Base-by-base conservation (phyloP, 1,284 basidiomycete species). In the Salmacisia buchloeana region DNA sequence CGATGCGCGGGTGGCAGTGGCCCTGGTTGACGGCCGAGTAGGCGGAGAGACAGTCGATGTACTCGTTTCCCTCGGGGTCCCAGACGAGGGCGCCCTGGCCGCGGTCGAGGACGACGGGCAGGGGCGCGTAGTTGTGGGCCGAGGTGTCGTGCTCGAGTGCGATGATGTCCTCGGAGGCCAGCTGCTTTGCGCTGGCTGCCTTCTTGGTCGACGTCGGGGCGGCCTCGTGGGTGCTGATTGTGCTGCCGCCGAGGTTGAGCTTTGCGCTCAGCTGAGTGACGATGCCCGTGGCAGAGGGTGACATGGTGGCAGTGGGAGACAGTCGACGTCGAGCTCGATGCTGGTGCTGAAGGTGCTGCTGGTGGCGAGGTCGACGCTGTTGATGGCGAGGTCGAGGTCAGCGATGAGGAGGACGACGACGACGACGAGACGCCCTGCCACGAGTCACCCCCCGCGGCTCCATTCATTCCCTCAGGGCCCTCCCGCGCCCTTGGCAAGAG, bases 1-100 rank as follows among this genome's bases (percentile, higher is more conserved):
- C 87, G 79, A 94, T 92, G 75, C 84, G 84, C 12, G 94, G 94
- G 82, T 98, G 94, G 82, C 94, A 97, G 82, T 98, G 96, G 33
- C 92, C 92, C 85, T 90, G 79, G 68, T 81, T 79, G 23, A 85
- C 91, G 83, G 82, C 94, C 87, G 90, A 93, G 83, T 98, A 98
- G 23, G 96, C 94, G 56, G 92, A 91, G 38, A 98, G 85, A 71
- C 91, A 97, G 68, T 83, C 97, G 78, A 83, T 75, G 75, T 82
- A 83, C 69, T 80, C 63, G 15, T 65, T 64, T 43, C 92, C 92
- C 83, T 97, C 93, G 13, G 91, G 92, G 80, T 97, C 93, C 91
- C 92, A 96, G 76, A 96, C 92, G 80, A 90, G 91, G 23, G 91
- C 91, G 59, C 94, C 94, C 69, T 86, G 85, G 25, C 89, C 94